phyloP scores from a whole-genome alignment of 148 eudicot genomes.

The Camellia sinensis region DNA sequence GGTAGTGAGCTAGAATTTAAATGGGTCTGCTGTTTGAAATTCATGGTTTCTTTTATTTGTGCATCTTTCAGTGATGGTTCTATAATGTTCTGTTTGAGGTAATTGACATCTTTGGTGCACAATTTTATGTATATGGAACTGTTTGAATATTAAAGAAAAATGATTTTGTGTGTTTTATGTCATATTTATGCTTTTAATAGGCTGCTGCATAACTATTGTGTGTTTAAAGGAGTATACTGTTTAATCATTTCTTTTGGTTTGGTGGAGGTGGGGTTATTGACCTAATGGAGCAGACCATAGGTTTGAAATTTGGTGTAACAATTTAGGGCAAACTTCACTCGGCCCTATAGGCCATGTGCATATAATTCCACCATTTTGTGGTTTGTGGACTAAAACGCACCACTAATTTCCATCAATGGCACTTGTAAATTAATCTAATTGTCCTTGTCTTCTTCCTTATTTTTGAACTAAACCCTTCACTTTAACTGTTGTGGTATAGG shows the following conservation, averaged over 20 bases:
- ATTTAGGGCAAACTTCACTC: neutral
- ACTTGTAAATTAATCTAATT: too few species aligned
- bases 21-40: neutral
- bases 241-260: neutral
- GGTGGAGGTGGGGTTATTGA: neutral
- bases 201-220: too few species aligned
- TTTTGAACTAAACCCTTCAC: too few species aligned
- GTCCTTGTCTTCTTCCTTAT: too few species aligned
- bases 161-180: neutral
- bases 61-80: neutral
- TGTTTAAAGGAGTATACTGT: neutral
- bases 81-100: neutral
- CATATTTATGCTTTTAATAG: neutral
- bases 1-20: constrained; percentile 26
- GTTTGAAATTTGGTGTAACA: neutral
- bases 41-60: neutral
- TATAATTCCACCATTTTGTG: too few species aligned
- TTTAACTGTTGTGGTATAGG: too few species aligned
- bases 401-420: too few species aligned
- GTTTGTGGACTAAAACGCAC: too few species aligned
- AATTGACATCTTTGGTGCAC: neutral
- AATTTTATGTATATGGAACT: neutral
- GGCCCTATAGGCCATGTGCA: too few species aligned
- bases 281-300: neutral
- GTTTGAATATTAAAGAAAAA: neutral